These are phyloP conservation scores for Acanthamoeba castellanii DNA, from an alignment of 208 protist genomes.

Conservation along the genomic window DNA sequence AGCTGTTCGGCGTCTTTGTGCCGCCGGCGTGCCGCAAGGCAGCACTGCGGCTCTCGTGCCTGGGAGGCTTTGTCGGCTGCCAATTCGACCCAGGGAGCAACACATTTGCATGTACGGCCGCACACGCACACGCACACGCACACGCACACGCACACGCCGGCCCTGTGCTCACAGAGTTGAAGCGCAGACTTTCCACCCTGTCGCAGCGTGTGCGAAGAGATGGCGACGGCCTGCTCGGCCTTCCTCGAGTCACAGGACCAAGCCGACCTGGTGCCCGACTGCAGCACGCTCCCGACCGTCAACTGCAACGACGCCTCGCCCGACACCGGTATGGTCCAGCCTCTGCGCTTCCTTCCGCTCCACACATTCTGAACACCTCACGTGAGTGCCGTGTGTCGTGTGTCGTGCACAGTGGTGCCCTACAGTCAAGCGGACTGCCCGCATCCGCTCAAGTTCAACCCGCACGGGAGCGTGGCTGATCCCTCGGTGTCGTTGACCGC, in stretches of 20 bases:
- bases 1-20: not conserved
- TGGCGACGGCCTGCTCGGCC: not conserved
- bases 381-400: not conserved
- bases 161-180: not conserved
- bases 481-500: not conserved
- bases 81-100: not conserved
- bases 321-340: not conserved
- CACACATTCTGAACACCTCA: not conserved
- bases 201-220: not conserved
- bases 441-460: conserved; percentile 50
- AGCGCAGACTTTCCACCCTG: not conserved
- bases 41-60: not conserved
- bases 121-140: not conserved
- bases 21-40: not conserved
- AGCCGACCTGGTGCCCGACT: not conserved
- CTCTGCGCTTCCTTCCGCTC: not conserved
- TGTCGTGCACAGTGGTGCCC: not conserved
- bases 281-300: not conserved
- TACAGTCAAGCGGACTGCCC: conserved; percentile 45
- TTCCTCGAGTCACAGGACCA: not conserved
- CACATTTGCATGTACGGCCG: not conserved
- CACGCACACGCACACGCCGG: not conserved
- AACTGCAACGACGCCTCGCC: conserved; percentile 1
- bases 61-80: conserved; percentile 13
- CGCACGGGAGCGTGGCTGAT: not conserved